phyloP scores from a whole-genome alignment of 2,329 filamentous ascomycete species.

The Hawksworthiomyces lignivorus region DNA sequence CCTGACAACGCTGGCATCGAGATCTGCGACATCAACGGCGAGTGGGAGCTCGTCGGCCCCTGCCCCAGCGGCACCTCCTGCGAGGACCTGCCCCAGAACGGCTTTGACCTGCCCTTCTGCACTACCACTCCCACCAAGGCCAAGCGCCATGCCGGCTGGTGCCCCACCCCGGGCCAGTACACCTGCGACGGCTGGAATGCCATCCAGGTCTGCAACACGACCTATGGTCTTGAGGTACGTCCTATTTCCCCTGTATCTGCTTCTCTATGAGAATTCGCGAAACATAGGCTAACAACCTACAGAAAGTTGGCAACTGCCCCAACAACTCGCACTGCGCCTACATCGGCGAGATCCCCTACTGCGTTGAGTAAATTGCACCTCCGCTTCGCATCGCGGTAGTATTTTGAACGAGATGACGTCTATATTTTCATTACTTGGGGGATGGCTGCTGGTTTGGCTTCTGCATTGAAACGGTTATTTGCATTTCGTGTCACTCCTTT shows the following conservation, averaged over 20 bases:
- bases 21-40: conserved; percentile 18
- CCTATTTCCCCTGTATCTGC: no score
- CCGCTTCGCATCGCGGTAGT: no score
- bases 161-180: conserved; percentile 18
- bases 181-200: conserved; percentile 16
- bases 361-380: conserved; percentile 14
- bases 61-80: conserved; percentile 20
- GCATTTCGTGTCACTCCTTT: no score
- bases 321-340: conserved; percentile 18
- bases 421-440: no score
- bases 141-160: conserved; percentile 14
- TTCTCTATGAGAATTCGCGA: no score
- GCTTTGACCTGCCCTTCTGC: conserved; percentile 20
- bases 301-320: conserved; percentile 18
- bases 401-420: no score
- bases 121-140: conserved; percentile 14
- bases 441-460: no score
- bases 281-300: no score
- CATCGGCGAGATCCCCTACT: conserved; percentile 18
- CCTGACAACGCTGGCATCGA: conserved; percentile 18
- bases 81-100: conserved; percentile 19
- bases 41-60: conserved; percentile 19
- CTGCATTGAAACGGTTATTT: no score
- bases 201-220: conserved; percentile 21
- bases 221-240: conserved; percentile 6